phyloP scores from a whole-genome alignment of 176 grass and related monocot species.

The Triticum aestivum region DNA sequence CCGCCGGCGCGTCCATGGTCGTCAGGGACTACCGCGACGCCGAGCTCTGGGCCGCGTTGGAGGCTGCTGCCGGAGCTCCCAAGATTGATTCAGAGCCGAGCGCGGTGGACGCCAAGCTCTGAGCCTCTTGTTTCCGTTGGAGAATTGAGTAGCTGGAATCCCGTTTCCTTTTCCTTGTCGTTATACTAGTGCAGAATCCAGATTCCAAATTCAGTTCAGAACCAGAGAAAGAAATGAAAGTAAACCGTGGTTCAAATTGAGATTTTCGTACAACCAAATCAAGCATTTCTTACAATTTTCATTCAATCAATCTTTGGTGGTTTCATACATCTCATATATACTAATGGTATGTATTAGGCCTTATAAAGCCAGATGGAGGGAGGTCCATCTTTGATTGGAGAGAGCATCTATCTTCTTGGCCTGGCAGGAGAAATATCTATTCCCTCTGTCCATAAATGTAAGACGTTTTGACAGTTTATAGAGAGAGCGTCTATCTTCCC shows the following conservation, averaged over 20 bases:
- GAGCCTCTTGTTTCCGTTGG: neutral
- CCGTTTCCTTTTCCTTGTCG: neutral
- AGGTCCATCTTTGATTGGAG: too few species aligned
- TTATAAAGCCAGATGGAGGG: too few species aligned
- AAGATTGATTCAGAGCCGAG: neutral
- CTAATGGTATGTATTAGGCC: too few species aligned
- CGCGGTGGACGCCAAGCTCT: neutral
- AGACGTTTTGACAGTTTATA: too few species aligned
- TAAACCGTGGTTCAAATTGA: neutral
- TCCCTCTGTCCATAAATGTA: too few species aligned
- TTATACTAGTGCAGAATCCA: neutral
- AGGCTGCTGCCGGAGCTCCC: neutral
- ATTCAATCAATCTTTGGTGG: too few species aligned
- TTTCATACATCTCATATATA: too few species aligned
- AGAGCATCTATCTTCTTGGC: too few species aligned
- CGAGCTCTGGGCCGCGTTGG: slow-evolving; percentile 56
- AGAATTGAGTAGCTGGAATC: neutral
- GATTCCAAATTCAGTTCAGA: neutral
- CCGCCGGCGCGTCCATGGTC: slow-evolving; percentile 58
- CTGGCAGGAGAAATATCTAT: too few species aligned
- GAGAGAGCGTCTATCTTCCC: too few species aligned
- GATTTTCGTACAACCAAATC: neutral
- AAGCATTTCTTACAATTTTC: neutral
- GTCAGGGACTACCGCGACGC: slow-evolving; percentile 70
- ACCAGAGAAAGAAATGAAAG: neutral